phyloP scores from a whole-genome alignment of 2,329 filamentous ascomycete species.

The Helotiales sp. region DNA sequence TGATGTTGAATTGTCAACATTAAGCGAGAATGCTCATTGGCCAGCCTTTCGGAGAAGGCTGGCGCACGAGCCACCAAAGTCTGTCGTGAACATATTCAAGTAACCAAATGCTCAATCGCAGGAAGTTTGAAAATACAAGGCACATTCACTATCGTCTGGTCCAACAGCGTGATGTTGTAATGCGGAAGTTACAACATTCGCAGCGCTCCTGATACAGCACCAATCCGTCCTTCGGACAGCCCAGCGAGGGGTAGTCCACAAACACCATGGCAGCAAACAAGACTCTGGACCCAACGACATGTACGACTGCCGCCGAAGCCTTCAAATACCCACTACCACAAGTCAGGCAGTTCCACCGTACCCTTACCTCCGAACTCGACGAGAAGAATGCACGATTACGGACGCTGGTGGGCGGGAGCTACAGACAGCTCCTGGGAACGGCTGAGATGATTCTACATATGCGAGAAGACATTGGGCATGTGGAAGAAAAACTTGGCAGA shows the following conservation, averaged over 20 bases:
- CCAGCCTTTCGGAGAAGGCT: neutral
- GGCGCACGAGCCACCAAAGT: neutral
- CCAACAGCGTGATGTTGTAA: too few species aligned
- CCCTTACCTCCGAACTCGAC: constrained; percentile 58
- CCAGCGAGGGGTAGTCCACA: neutral
- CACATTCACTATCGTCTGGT: too few species aligned
- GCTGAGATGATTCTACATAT: constrained; percentile 93
- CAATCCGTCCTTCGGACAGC: neutral
- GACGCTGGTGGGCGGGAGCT: constrained; percentile 66
- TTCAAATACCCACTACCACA: constrained; percentile 58
- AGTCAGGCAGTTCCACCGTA: constrained; percentile 62
- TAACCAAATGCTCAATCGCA: too few species aligned
- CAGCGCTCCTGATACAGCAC: neutral
- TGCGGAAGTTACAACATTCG: too few species aligned
- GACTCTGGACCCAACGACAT: constrained; percentile 53
- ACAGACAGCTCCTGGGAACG: constrained; percentile 87
- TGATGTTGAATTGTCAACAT: too few species aligned
- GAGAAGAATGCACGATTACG: constrained; percentile 63
- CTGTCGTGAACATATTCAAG: too few species aligned
- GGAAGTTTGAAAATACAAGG: too few species aligned
- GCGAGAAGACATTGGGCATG: constrained; percentile 73
- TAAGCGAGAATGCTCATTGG: neutral
- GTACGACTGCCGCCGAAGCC: constrained; percentile 39
- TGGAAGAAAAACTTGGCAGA: constrained; percentile 68
- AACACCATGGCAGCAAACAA: constrained; percentile 29